Base-by-base conservation (phyloP, 2,329 filamentous ascomycete species). In the Paracoccidioides brasiliensis region DNA sequence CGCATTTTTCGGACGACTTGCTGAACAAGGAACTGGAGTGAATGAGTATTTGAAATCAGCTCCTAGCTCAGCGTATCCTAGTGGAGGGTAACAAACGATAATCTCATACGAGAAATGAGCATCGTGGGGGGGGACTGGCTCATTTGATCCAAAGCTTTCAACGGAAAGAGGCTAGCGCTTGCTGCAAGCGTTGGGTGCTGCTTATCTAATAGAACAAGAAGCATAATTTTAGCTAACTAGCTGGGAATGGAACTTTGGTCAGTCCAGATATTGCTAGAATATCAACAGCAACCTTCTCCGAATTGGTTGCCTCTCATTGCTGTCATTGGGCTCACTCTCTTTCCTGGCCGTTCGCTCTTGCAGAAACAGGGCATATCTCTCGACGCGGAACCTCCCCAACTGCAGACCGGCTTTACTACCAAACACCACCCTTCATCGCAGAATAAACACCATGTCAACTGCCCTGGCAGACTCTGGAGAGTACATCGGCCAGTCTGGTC, bases 381-480 rank as follows among this genome's bases (percentile, higher is more conserved):
- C 32, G 4, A 41, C 28, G 15, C 40, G 3, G 41, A 58, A 50
- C 30, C 33, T 54, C 28, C 48, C 45, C 40, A 55, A 10, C 40
- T 44, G 52, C 51, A 50, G 51, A 57, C 44, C 15, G 28, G 43
- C 43, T 35, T 10, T 59, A 44, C 44, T 44, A 52, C 44, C 22
- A 14, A 55, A 53, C 30, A 45, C 56, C 44, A 59, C 42, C 30
- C 40, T 58, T 59, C 52, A 41, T 58, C 55, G 53, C 55, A 60
- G 52, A 56, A 58, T 43, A 56, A 58, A 32, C 55, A 58, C 57
- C 53, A 55, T 59, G 55, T 54, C 56, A 58, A 56, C 55, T 54
- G 37, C 51, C 48, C 54, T 15, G 10, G 54, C 42, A 53, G 58
- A 54, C 54, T 52, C 56, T 37, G 38, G 43, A 49, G 53, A 55